Evolutionary conservation across 2,329 filamentous ascomycete species (phyloP).

Genomic region (Chrysoporthe austroafricana): DNA sequence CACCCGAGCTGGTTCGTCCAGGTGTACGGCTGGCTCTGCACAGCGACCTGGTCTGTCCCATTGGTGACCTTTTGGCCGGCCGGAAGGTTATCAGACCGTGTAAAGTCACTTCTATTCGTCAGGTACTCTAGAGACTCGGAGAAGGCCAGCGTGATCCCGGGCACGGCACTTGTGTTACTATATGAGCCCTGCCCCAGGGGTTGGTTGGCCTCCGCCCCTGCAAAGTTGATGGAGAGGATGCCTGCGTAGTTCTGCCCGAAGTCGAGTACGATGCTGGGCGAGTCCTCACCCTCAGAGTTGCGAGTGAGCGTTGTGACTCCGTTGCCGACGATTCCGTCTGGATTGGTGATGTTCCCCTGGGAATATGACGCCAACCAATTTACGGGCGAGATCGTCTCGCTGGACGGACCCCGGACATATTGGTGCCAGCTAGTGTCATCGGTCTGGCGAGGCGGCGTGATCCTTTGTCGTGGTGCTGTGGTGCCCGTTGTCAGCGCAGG

Average conservation of each 20-base stretch:
- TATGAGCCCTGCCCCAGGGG: not conserved
- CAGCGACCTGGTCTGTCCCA: conserved; percentile 56
- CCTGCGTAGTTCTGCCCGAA: conserved; percentile 54
- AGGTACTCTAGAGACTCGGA: conserved; percentile 53
- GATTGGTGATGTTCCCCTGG: conserved; percentile 44
- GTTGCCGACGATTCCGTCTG: conserved; percentile 39
- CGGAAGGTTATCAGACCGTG: conserved; percentile 49
- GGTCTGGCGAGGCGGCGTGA: not conserved
- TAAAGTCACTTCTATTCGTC: conserved; percentile 50
- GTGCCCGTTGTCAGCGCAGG: conserved; percentile 2
- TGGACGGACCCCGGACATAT: conserved; percentile 27
- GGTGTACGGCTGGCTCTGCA: conserved; percentile 44
- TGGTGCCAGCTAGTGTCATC: conserved; percentile 24
- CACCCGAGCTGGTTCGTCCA: conserved; percentile 53
- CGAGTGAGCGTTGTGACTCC: conserved; percentile 40
- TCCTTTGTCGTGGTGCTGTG: conserved; percentile 2
- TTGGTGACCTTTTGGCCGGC: conserved; percentile 41
- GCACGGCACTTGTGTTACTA: conserved; percentile 35
- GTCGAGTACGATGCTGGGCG: conserved; percentile 50
- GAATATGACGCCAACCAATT: conserved; percentile 34
- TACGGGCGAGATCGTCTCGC: conserved; percentile 19
- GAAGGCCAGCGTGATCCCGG: conserved; percentile 51
- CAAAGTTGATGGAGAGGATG: conserved; percentile 47
- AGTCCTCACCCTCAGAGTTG: conserved; percentile 23
- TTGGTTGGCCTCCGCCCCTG: conserved; percentile 37